A percentile compares a stretch with the other conserved stretches of the same genome.
Conservation (phyloP, 2,329 filamentous ascomycete genomes). For the Fonsecaea pugnacius region DNA sequence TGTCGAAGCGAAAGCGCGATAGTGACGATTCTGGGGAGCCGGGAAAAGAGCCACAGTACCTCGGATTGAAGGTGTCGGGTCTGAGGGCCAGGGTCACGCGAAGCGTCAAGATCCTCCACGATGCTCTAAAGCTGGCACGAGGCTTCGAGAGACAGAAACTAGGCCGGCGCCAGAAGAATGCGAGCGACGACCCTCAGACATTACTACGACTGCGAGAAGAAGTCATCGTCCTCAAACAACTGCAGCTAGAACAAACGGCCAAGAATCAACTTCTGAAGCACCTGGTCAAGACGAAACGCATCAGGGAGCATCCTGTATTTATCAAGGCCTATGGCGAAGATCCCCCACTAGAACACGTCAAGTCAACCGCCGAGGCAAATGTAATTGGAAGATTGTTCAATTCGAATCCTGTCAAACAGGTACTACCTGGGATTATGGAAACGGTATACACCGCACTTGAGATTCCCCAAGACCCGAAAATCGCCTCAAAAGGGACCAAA, state of each 20-base stretch:
- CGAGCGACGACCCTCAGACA: slow-evolving; percentile 49
- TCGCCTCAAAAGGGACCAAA: slow-evolving; percentile 23
- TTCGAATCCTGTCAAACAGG: slow-evolving; percentile 62
- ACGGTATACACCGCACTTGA: slow-evolving; percentile 48
- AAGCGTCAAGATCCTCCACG: slow-evolving; percentile 55
- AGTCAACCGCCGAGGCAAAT: slow-evolving; percentile 58
- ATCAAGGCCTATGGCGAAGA: slow-evolving; percentile 45
- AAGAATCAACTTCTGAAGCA: slow-evolving; percentile 62
- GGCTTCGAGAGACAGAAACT: slow-evolving; percentile 69
- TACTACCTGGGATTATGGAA: slow-evolving; percentile 53
- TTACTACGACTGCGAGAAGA: slow-evolving; percentile 57
- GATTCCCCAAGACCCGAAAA: slow-evolving; percentile 28
- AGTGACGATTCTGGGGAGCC: slow-evolving; percentile 20
- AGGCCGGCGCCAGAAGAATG: slow-evolving; percentile 62
- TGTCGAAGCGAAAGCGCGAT: slow-evolving; percentile 40
- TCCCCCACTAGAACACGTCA: slow-evolving; percentile 45
- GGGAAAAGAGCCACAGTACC: slow-evolving; percentile 37
- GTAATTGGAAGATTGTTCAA: slow-evolving; percentile 65
- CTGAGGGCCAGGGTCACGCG: slow-evolving; percentile 55
- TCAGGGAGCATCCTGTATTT: slow-evolving; percentile 57
- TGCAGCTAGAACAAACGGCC: slow-evolving; percentile 57
- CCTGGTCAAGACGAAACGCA: slow-evolving; percentile 61
- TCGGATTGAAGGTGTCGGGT: slow-evolving; percentile 44
- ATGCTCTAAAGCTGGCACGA: slow-evolving; percentile 62
- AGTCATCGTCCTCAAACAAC: slow-evolving; percentile 60